Evolutionary conservation across 129 eudicot species (phyloP).

Genomic region (Centrapalus pauciflorus): DNA sequence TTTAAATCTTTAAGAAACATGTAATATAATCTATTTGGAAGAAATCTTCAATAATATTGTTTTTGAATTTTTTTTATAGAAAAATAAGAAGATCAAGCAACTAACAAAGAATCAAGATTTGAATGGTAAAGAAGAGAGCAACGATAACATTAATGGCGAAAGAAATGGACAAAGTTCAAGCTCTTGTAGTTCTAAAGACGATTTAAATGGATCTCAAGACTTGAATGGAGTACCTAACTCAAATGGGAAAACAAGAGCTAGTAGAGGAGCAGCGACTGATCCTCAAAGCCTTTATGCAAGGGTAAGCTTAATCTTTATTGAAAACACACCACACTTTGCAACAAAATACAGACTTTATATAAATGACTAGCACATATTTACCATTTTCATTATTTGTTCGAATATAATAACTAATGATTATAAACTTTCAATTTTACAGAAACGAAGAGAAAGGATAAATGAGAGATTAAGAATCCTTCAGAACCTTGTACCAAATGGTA

Average conservation of each 20-base stretch:
- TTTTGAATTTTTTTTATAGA: constrained; percentile 15
- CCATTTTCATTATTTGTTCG: neutral
- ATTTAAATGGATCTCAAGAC: constrained; percentile 55
- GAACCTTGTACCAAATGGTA: constrained; percentile 91
- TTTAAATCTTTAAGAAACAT: neutral
- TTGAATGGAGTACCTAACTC: constrained; percentile 28
- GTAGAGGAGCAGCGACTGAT: constrained; percentile 82
- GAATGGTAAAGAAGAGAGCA: constrained; percentile 19
- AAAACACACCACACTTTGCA: neutral
- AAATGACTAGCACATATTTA: no score
- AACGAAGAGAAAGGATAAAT: constrained; percentile 90
- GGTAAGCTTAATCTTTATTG: constrained; percentile 29
- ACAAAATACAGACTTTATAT: neutral
- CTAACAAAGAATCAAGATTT: constrained; percentile 43
- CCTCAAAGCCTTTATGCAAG: constrained; percentile 98
- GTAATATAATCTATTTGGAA: neutral
- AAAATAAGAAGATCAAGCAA: constrained; percentile 34
- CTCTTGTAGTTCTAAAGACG: constrained; percentile 55
- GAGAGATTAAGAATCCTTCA: constrained; percentile 88
- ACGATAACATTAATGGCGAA: constrained; percentile 17
- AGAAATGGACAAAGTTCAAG: constrained; percentile 41
- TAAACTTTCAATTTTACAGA: constrained; percentile 39
- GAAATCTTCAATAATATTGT: neutral
- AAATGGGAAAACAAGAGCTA: constrained; percentile 61
- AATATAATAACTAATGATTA: neutral